phyloP scores from a whole-genome alignment of 345 rosid species.

The Turritis glabra region DNA sequence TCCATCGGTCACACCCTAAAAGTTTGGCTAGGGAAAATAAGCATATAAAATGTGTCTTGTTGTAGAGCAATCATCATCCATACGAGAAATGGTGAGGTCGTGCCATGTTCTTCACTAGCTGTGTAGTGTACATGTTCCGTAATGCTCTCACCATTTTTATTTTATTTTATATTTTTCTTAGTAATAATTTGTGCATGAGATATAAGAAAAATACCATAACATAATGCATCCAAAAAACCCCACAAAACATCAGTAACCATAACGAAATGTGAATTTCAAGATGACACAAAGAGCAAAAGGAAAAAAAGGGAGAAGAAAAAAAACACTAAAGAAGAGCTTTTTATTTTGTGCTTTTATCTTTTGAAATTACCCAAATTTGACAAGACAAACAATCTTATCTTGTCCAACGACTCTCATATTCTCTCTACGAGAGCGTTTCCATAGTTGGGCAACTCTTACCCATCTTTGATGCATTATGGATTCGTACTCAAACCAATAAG shows the following conservation, averaged over 20 bases:
- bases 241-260: not conserved
- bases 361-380: not conserved
- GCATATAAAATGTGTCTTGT: not conserved
- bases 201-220: not conserved
- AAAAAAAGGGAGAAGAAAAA: not conserved
- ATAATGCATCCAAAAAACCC: not conserved
- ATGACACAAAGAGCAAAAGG: not conserved
- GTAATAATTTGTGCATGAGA: not conserved
- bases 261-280: not conserved
- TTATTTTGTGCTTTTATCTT: no score
- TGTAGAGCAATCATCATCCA: constrained; percentile 8
- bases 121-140: constrained; percentile 28
- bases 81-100: constrained; percentile 28
- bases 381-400: not conserved
- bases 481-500: not conserved
- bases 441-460: not conserved
- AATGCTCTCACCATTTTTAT: constrained; percentile 11
- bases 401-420: not conserved
- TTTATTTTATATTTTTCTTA: not conserved
- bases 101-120: constrained; percentile 34
- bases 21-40: not conserved
- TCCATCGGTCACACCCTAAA: not conserved
- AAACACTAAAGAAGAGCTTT: not conserved
- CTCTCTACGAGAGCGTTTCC: not conserved
- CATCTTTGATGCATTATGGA: not conserved